Conservation (phyloP, 495 filamentous ascomycete species). For the Trichocladium antarcticum region DNA sequence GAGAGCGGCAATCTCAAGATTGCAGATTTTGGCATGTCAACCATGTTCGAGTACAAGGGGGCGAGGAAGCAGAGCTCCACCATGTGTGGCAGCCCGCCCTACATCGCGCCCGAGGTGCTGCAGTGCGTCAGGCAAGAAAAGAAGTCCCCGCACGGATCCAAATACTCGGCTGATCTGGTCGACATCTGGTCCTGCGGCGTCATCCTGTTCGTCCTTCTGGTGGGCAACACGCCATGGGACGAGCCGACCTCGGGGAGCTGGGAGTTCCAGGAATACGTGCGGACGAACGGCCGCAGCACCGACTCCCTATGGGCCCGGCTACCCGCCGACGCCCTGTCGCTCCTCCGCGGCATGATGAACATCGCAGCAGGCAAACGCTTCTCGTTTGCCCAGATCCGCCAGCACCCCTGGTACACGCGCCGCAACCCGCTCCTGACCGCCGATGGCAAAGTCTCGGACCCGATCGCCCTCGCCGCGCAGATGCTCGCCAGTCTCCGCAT, state of each 20-base stretch:
- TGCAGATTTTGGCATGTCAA: constrained; percentile 92
- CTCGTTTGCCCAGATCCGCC: constrained; percentile 73
- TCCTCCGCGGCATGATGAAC: constrained; percentile 89
- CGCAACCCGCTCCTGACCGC: constrained; percentile 61
- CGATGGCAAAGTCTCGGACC: constrained; percentile 68
- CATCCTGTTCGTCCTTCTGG: constrained; percentile 87
- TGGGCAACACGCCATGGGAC: constrained; percentile 97
- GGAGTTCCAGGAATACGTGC: constrained; percentile 78
- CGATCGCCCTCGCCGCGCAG: constrained; percentile 71
- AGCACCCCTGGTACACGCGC: constrained; percentile 92
- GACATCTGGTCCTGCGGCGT: constrained; percentile 98
- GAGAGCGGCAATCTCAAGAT: constrained; percentile 82
- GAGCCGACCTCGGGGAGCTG: constrained; percentile 70
- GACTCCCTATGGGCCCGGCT: constrained; percentile 81
- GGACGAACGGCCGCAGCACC: constrained; percentile 61
- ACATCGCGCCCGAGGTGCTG: constrained; percentile 92
- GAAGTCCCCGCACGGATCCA: constrained; percentile 42
- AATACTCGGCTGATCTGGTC: constrained; percentile 72
- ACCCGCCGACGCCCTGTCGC: constrained; percentile 64
- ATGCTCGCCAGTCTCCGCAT: constrained; percentile 93
- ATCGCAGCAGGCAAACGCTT: constrained; percentile 68
- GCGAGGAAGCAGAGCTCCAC: constrained; percentile 66
- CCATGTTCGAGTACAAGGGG: constrained; percentile 83
- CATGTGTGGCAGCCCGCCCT: constrained; percentile 92
- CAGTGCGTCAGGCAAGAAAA: constrained; percentile 34